Percentiles rank a stretch among this genome's conserved stretches.
phyloP scores from a whole-genome alignment of 23 red algal species.

The Cyanidioschyzon merolae region DNA sequence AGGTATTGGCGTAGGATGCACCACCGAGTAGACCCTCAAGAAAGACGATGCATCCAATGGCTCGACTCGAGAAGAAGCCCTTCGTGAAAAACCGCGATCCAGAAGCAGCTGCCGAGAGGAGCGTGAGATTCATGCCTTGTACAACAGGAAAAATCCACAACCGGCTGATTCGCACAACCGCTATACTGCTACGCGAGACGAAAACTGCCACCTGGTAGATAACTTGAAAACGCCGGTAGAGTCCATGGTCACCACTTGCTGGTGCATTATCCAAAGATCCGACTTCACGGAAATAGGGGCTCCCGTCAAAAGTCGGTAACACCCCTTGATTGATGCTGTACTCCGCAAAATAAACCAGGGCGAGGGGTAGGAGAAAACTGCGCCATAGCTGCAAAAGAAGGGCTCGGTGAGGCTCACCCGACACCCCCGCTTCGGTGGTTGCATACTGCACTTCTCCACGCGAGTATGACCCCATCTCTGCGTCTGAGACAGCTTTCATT shows the following conservation, averaged over 20 bases:
- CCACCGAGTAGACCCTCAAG: conserved; percentile 27
- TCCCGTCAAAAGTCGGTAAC: conserved; percentile 10
- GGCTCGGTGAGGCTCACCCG: neutral
- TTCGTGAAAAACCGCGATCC: neutral
- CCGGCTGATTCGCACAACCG: neutral
- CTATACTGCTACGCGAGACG: conserved; percentile 14
- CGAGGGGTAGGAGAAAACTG: conserved; percentile 18
- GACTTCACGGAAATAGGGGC: neutral
- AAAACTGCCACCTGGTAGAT: conserved; percentile 28
- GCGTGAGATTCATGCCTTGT: conserved; percentile 13
- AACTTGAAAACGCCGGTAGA: conserved; percentile 16
- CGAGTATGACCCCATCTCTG: no score
- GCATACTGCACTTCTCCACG: no score
- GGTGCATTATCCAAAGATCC: neutral
- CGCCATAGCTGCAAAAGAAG: neutral
- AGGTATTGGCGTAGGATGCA: conserved; percentile 27
- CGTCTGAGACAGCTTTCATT: neutral
- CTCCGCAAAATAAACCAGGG: conserved; percentile 25
- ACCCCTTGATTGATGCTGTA: conserved; percentile 37
- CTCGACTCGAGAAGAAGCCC: neutral
- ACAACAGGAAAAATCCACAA: conserved; percentile 25
- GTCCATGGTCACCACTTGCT: neutral
- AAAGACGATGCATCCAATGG: neutral
- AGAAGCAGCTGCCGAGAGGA: neutral
- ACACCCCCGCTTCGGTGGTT: no score